Evolutionary conservation across 768 basidiomycete species (phyloP).

Genomic region (Mycena pura): DNA sequence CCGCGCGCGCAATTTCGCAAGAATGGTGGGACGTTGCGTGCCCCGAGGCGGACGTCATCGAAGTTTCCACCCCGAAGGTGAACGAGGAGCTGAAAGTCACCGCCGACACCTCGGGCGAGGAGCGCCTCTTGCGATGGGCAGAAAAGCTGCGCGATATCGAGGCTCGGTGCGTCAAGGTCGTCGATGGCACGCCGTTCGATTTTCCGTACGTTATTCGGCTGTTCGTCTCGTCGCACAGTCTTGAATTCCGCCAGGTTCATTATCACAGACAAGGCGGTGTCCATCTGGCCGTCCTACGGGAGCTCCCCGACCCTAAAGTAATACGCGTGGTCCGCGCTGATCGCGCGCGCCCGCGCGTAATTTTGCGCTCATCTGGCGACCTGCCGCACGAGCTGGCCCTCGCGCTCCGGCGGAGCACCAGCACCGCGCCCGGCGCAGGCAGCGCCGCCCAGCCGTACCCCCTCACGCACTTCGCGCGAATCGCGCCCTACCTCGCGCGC

Average conservation of each 20-base stretch:
- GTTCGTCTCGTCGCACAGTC: neutral
- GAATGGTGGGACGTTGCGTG: constrained; percentile 19
- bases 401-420: neutral
- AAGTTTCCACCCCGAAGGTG: neutral
- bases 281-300: constrained; percentile 13
- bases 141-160: constrained; percentile 11
- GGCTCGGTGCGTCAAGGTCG: constrained; percentile 13
- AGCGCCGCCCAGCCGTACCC: neutral
- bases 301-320: constrained; percentile 10
- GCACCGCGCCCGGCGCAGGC: neutral
- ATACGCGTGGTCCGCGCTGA: constrained; percentile 18
- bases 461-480: constrained; percentile 12
- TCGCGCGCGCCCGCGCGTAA: constrained; percentile 17
- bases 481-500: constrained; percentile 3
- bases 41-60: neutral
- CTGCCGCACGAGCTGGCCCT: neutral
- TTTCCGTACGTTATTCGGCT: constrained; percentile 13
- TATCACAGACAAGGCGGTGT: neutral
- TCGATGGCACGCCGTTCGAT: constrained; percentile 17
- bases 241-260: constrained; percentile 1
- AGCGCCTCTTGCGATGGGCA: constrained; percentile 10
- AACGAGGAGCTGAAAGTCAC: neutral
- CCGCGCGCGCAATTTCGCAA: constrained; percentile 6
- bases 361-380: neutral
- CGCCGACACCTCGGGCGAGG: constrained; percentile 1